phyloP scores from a whole-genome alignment of 257 asterid species.

The Verbena officinalis region DNA sequence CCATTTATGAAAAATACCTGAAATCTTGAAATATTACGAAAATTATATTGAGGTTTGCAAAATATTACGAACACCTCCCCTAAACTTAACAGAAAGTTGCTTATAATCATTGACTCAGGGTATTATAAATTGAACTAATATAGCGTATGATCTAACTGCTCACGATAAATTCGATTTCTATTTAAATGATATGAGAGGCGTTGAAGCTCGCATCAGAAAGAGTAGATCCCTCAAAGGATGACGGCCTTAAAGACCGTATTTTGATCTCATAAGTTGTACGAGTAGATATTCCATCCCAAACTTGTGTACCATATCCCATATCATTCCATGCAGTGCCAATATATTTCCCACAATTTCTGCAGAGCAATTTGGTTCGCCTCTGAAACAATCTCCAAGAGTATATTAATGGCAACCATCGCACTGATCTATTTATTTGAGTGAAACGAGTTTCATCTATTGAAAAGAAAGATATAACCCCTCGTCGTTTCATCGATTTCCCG shows the following conservation, averaged over 20 bases:
- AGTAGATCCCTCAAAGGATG: constrained; percentile 28
- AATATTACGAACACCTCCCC: no score
- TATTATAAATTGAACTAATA: no score
- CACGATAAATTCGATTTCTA: not conserved
- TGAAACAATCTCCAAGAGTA: constrained; percentile 45
- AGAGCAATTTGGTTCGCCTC: constrained; percentile 43
- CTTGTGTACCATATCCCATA: constrained; percentile 14
- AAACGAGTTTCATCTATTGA: constrained; percentile 59
- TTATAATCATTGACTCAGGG: not conserved
- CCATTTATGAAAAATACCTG: no score
- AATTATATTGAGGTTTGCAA: no score
- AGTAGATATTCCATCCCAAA: constrained; percentile 55
- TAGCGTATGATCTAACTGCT: not conserved
- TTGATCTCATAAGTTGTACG: constrained; percentile 43
- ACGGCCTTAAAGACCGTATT: constrained; percentile 45
- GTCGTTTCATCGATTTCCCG: constrained; percentile 47
- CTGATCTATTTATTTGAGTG: constrained; percentile 38
- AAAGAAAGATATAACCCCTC: constrained; percentile 51
- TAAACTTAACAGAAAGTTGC: not conserved
- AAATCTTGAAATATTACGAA: no score
- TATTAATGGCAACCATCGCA: constrained; percentile 46
- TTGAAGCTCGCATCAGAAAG: constrained; percentile 9
- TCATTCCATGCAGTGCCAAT: constrained; percentile 38
- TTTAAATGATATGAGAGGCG: no score
- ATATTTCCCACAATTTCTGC: constrained; percentile 46